Conservation (phyloP, 2,329 filamentous ascomycete species). For the Verticillium longisporum region DNA sequence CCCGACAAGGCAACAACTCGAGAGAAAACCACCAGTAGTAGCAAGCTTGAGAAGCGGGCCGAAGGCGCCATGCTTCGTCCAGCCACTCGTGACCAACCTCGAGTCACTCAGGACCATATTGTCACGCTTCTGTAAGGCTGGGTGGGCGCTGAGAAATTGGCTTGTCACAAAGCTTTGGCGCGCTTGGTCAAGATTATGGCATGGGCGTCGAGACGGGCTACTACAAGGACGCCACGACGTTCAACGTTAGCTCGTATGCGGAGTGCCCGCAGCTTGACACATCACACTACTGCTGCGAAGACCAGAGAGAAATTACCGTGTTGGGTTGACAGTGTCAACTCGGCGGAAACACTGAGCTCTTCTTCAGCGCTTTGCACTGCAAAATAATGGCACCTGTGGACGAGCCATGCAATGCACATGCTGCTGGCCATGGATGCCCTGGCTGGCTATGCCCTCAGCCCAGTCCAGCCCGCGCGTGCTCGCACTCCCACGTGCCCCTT, state of each 20-base stretch:
- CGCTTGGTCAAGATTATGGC: background rate
- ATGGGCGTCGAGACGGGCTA: background rate
- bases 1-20: background rate
- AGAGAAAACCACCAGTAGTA: background rate
- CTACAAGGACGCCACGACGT: background rate
- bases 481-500: background rate
- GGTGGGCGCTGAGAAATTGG: background rate
- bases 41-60: too few relatives aligned
- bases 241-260: background rate
- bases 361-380: background rate
- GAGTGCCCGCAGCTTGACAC: background rate
- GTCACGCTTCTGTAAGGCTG: background rate
- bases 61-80: too few relatives aligned
- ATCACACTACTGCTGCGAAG: background rate
- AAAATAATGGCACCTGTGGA: background rate
- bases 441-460: too few relatives aligned
- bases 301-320: background rate
- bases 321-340: background rate
- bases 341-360: background rate
- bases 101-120: too few relatives aligned
- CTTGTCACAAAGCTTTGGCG: background rate
- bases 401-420: background rate
- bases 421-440: too few relatives aligned
- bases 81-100: too few relatives aligned
- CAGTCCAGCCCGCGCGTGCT: too few relatives aligned